Base-by-base conservation (phyloP, 2,329 filamentous ascomycete species). In the Dactylonectria macrodidyma region DNA sequence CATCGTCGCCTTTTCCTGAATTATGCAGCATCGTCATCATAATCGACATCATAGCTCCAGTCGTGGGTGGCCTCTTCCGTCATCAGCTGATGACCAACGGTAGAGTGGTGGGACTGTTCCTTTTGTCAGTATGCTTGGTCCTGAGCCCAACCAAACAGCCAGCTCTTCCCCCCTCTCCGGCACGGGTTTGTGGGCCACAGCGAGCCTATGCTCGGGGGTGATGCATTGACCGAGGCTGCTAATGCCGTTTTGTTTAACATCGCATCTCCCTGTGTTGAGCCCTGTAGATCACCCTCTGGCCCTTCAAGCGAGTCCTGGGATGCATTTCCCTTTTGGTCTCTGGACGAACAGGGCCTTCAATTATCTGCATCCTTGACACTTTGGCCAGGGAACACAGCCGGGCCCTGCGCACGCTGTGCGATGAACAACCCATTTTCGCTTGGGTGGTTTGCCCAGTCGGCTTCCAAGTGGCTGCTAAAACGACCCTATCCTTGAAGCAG, bases 281-380 rank as follows among this genome's bases (percentile, higher is more conserved):
- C 59, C 44, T 62, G 59, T 36, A 52, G 50, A 51, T 62, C 50
- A 55, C 54, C 48, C 36, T 22, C n/a, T 36, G 38, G 44, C 34
- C 38, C 50, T 46, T 26, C 46, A 38, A 46, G 41, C 59, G 51
- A 56, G 46, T 19, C 50, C 50, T 38, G 50, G n/a, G 46, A 33
- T 55, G 36, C 14, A 33, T 19, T n/a, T 30, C 26, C 48, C 24
- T 24, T 33, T 26, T 52, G 50, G 41, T 8, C 12, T 30, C 24
- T 51, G 26, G 48, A 33, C 8, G 48, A 52, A 34, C 48, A 52
- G 48, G 26, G 48, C 48, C 26, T n/a, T 19, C 26, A 19, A 19
- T 34, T 26, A 44, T n/a, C 41, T n/a, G n/a, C 41, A 41, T 50
- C 41, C 41, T 44, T 38, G 59, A 36, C 50, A 54, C 30, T 36